Conservation (phyloP, 345 rosid species). For the Ceriops decandra region DNA sequence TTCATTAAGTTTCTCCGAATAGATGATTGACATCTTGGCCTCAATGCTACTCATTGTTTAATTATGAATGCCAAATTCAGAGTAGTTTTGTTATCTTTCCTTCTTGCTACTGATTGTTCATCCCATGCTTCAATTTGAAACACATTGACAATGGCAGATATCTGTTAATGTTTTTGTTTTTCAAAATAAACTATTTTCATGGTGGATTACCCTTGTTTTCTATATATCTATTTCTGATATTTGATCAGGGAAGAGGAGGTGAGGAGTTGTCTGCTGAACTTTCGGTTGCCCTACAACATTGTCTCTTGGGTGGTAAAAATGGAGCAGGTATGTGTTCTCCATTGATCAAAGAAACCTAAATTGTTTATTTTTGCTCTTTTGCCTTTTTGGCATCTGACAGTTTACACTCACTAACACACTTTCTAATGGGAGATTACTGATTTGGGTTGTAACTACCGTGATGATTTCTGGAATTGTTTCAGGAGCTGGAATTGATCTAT, state of each 20-base stretch:
- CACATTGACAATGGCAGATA: not conserved
- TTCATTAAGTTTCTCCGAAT: not conserved
- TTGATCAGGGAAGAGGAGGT: conserved; percentile 80
- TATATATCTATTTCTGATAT: not conserved
- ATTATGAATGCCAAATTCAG: not conserved
- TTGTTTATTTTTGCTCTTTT: not conserved
- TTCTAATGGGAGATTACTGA: not conserved
- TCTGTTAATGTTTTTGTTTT: not conserved
- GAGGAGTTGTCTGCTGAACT: conserved; percentile 87
- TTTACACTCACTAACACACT: not conserved
- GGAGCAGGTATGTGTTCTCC: conserved; percentile 60
- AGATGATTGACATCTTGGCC: not conserved
- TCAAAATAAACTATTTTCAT: not conserved
- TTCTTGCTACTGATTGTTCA: not conserved
- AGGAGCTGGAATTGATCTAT: conserved; percentile 81
- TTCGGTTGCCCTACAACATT: conserved; percentile 58
- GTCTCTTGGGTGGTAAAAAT: conserved; percentile 86
- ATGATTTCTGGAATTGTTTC: conserved; percentile 20
- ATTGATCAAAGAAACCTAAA: not conserved
- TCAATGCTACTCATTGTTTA: not conserved
- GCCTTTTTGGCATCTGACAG: not conserved
- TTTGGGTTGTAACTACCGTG: not conserved
- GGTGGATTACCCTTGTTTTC: not conserved
- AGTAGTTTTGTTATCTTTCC: not conserved
- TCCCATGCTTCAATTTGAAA: not conserved